Evolutionary conservation across 2,329 filamentous ascomycete species (phyloP).

Genomic region (Alternaria ethzedia): DNA sequence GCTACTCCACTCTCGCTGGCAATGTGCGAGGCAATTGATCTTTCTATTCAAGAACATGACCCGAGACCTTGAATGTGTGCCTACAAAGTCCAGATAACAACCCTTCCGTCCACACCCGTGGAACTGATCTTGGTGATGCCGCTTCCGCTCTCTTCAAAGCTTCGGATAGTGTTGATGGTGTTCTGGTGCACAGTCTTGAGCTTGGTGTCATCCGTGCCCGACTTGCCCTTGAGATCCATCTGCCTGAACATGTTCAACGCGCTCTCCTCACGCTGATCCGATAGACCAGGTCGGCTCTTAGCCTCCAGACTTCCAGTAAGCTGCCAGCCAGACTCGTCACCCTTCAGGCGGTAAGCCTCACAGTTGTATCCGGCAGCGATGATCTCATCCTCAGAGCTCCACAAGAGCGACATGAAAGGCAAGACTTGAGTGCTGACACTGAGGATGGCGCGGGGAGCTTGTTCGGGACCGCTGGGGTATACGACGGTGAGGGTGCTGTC

Average conservation of each 20-base stretch:
- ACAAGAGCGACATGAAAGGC: conserved; percentile 90
- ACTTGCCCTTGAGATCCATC: conserved; percentile 97
- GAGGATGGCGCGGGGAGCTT: conserved; percentile 87
- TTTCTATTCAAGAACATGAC: not conserved
- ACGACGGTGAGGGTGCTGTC: conserved; percentile 97
- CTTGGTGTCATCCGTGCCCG: conserved; percentile 78
- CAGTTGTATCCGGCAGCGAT: conserved; percentile 90
- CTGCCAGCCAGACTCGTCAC: conserved; percentile 81
- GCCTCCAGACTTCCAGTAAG: conserved; percentile 80
- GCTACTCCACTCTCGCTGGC: conserved; percentile 21
- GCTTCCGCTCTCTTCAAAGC: conserved; percentile 71
- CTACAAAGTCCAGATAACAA: conserved; percentile 57
- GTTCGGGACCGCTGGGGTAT: conserved; percentile 89
- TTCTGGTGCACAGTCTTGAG: conserved; percentile 97
- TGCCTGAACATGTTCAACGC: conserved; percentile 98
- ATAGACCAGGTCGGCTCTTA: conserved; percentile 66
- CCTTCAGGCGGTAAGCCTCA: conserved; percentile 88
- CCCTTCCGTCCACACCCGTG: conserved; percentile 56
- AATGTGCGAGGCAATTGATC: conserved; percentile 9
- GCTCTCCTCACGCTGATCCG: conserved; percentile 79
- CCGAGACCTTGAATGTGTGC: not conserved
- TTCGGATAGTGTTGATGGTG: conserved; percentile 84
- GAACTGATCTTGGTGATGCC: conserved; percentile 81
- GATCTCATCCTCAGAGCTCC: conserved; percentile 91
- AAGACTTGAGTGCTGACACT: conserved; percentile 88